Evolutionary conservation across 208 protist genomes (phyloP).

Genomic region (Leishmania turanica): DNA sequence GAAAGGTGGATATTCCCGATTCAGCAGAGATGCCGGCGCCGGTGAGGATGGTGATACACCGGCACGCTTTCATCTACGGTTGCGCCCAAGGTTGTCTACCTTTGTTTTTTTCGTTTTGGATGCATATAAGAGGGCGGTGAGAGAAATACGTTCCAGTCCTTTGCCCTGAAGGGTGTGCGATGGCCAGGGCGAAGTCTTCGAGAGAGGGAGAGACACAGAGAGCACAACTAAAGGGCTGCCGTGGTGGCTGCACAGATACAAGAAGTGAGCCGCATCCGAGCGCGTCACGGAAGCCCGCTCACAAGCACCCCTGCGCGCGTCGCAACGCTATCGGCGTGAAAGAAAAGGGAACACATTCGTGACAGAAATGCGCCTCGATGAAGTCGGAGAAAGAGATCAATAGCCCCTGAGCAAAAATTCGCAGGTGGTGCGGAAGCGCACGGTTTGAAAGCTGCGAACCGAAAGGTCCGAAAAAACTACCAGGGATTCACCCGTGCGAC

Average conservation of each 20-base stretch:
- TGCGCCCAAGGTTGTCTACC: neutral
- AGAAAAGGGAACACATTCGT: no score
- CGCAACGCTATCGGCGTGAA: neutral
- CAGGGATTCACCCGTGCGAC: neutral
- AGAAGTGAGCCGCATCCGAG: neutral
- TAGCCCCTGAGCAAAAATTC: neutral
- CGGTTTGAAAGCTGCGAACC: neutral
- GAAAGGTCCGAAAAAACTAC: neutral
- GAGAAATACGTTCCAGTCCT: neutral
- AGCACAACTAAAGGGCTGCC: neutral
- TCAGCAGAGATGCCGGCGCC: conserved; percentile 81
- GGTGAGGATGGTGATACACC: conserved; percentile 65
- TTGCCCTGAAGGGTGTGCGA: neutral
- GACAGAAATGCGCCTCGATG: neutral
- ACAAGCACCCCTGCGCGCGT: neutral
- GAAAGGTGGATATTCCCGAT: conserved; percentile 68
- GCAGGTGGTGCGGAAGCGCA: neutral
- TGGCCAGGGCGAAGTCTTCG: neutral
- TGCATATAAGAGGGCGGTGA: neutral
- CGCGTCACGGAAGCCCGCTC: neutral
- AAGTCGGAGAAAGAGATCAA: neutral
- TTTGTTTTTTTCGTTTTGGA: no score
- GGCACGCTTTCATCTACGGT: conserved; percentile 33
- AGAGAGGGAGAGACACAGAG: neutral
- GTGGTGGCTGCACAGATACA: neutral